Conservation (phyloP, 164 flowering plant species). For the Magnolia kwangsiensis region DNA sequence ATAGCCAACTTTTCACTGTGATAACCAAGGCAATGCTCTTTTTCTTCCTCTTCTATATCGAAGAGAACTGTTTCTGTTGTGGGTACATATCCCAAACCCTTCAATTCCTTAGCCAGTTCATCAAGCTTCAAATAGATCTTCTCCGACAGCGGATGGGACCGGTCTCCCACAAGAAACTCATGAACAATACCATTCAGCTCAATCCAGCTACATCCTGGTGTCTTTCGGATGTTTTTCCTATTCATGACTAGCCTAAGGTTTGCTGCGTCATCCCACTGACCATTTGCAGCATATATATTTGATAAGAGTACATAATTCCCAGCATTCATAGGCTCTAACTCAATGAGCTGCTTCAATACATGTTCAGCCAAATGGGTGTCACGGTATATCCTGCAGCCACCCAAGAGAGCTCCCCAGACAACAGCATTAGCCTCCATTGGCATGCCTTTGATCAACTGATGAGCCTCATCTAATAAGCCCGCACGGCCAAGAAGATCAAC, state of each 20-base stretch:
- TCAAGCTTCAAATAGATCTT: conserved; percentile 28
- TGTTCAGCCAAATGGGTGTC: conserved; percentile 26
- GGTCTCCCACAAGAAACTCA: conserved; percentile 29
- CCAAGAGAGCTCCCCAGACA: conserved; percentile 33
- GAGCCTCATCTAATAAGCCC: conserved; percentile 27
- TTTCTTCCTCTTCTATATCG: conserved; percentile 37
- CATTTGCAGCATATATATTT: conserved; percentile 23
- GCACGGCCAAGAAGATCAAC: conserved; percentile 35
- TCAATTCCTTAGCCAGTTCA: conserved; percentile 23
- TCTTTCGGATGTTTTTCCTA: conserved; percentile 19
- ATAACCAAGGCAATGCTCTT: conserved; percentile 27
- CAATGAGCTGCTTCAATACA: conserved; percentile 23
- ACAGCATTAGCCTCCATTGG: conserved; percentile 36
- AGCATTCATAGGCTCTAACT: conserved; percentile 30
- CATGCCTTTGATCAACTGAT: conserved; percentile 28
- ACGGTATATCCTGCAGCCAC: conserved; percentile 26
- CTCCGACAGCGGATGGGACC: conserved; percentile 18
- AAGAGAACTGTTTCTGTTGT: conserved; percentile 25
- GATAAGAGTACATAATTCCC: conserved; percentile 33
- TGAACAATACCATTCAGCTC: conserved; percentile 29
- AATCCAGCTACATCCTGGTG: conserved; percentile 34
- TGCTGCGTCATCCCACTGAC: conserved; percentile 30
- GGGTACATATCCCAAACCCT: conserved; percentile 23
- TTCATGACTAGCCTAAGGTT: conserved; percentile 25
- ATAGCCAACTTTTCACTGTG: conserved; percentile 38